phyloP scores from a whole-genome alignment of 345 rosid species.

The Firmiana major region DNA sequence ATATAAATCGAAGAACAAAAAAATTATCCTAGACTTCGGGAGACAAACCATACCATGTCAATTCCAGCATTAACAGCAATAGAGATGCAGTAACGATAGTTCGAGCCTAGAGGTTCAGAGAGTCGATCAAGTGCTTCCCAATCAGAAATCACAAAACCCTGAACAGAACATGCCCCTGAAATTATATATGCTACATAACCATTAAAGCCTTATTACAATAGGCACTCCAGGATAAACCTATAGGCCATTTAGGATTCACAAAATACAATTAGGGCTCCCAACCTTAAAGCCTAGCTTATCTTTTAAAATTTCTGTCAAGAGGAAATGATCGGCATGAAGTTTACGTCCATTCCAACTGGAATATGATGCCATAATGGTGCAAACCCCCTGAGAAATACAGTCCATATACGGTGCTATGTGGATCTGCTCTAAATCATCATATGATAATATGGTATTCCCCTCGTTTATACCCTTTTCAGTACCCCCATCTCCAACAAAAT shows the following conservation, averaged over 20 bases:
- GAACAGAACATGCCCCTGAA: constrained; percentile 20
- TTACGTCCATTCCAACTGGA: constrained; percentile 76
- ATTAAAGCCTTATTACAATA: background rate
- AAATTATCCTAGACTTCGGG: background rate
- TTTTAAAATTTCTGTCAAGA: constrained; percentile 73
- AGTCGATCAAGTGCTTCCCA: constrained; percentile 81
- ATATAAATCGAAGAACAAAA: background rate
- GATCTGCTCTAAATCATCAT: constrained; percentile 55
- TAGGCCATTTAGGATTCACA: background rate
- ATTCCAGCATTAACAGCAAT: constrained; percentile 78
- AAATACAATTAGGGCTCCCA: constrained; percentile 1
- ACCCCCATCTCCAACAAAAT: constrained; percentile 95
- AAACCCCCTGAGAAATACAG: constrained; percentile 69
- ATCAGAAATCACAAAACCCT: constrained; percentile 85
- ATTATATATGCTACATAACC: background rate
- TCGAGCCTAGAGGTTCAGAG: constrained; percentile 53
- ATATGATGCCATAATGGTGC: constrained; percentile 79
- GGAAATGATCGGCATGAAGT: constrained; percentile 64
- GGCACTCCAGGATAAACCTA: background rate
- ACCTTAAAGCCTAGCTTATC: constrained; percentile 80
- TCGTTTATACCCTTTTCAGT: constrained; percentile 68
- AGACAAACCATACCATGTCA: constrained; percentile 60
- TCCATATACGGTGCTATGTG: constrained; percentile 79
- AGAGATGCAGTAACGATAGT: constrained; percentile 55
- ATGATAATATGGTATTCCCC: constrained; percentile 58